A percentile compares a stretch with the other conserved stretches of the same genome.
These are phyloP conservation scores for Apium graveolens DNA, from an alignment of 129 eudicot species.

Conservation along the genomic window DNA sequence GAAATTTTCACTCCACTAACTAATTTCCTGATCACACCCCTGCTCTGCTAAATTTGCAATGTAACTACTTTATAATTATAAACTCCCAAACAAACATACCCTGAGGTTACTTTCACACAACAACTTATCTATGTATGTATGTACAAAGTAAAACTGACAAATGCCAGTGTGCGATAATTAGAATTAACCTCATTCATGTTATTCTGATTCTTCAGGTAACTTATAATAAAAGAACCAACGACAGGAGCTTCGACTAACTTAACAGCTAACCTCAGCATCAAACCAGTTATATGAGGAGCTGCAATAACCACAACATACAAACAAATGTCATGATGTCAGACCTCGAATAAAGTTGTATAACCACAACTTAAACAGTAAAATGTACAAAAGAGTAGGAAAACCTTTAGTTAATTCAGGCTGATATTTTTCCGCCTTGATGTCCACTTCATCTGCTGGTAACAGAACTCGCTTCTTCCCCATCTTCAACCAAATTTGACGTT, in stretches of 20 bases:
- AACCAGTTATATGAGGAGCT: conserved; percentile 72
- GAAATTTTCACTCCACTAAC: background rate
- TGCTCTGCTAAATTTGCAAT: background rate
- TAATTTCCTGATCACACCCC: background rate
- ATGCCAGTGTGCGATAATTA: background rate
- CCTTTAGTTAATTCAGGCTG: conserved; percentile 31
- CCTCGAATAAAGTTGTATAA: background rate
- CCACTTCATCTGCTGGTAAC: conserved; percentile 48
- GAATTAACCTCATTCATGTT: conserved; percentile 49
- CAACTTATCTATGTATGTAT: background rate
- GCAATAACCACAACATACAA: conserved; percentile 25
- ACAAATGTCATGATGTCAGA: background rate
- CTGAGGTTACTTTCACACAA: background rate
- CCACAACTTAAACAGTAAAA: background rate
- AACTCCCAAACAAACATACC: background rate
- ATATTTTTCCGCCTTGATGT: background rate
- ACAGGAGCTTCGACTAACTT: conserved; percentile 48
- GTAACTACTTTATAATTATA: background rate
- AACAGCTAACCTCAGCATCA: conserved; percentile 37
- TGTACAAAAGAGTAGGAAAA: background rate
- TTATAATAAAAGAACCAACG: conserved; percentile 38
- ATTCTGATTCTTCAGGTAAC: conserved; percentile 55
- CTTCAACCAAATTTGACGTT: conserved; percentile 6
- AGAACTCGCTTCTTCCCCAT: conserved; percentile 67
- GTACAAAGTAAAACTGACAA: background rate